These are phyloP conservation scores for Suillus americanus DNA, from an alignment of 768 basidiomycete genomes.

Conservation along the genomic window DNA sequence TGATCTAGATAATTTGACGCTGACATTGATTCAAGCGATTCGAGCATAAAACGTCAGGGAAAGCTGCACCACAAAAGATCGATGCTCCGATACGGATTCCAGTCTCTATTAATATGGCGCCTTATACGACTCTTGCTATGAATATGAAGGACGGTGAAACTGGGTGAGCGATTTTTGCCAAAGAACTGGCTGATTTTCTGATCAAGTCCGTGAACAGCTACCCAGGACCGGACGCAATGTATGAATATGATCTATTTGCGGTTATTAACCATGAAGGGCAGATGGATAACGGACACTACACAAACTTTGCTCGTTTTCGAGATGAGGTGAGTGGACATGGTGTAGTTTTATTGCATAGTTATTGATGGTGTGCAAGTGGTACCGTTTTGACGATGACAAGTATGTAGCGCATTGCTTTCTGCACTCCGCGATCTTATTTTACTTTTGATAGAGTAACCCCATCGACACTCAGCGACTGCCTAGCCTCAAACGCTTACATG, in stretches of 20 bases:
- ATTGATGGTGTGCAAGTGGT: slow-evolving; percentile 60
- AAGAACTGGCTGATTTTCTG: neutral
- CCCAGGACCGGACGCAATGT: slow-evolving; percentile 65
- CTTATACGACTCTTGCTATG: slow-evolving; percentile 71
- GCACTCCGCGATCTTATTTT: slow-evolving; percentile 9
- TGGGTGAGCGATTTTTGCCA: slow-evolving; percentile 22
- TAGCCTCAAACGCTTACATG: slow-evolving; percentile 85
- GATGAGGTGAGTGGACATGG: slow-evolving; percentile 65
- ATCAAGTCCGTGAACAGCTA: slow-evolving; percentile 28
- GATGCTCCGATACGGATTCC: slow-evolving; percentile 84
- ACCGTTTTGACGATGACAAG: slow-evolving; percentile 94
- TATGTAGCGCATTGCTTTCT: slow-evolving; percentile 34
- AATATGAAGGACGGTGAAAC: slow-evolving; percentile 44
- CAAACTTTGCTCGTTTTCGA: slow-evolving; percentile 78
- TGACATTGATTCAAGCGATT: slow-evolving; percentile 62
- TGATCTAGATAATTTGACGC: neutral
- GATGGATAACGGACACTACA: slow-evolving; percentile 94
- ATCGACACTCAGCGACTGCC: slow-evolving; percentile 64
- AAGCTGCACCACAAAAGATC: slow-evolving; percentile 77
- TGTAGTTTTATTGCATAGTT: neutral
- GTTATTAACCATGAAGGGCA: slow-evolving; percentile 95
- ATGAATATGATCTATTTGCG: slow-evolving; percentile 88
- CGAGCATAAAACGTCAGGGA: slow-evolving; percentile 80
- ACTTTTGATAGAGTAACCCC: slow-evolving; percentile 57
- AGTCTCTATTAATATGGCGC: slow-evolving; percentile 81